Base-by-base conservation (phyloP, 2,329 filamentous ascomycete genomes). In the Septoria linicola region DNA sequence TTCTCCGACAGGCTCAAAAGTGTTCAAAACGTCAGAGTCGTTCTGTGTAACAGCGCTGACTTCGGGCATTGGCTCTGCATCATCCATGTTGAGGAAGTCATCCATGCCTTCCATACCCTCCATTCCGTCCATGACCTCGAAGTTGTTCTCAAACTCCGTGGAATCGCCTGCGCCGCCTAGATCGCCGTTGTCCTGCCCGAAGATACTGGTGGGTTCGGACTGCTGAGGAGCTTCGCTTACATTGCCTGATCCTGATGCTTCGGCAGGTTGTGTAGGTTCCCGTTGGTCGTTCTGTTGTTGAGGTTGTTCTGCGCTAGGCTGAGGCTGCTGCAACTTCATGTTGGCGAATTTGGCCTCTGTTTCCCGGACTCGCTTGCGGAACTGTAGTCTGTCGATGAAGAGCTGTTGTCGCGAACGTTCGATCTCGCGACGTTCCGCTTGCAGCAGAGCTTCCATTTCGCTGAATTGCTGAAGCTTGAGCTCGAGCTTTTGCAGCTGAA, bases 401-500 rank as follows among this genome's bases (percentile, higher is more conserved):
- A 99, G 80, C 69, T 96, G 88, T 70, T 97, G 91, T 23, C 92
- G 84, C 34, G 88, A 89, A 51, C 91, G 83, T 72, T 99, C 93
- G 17, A 99, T 79, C 71, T 99, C 93, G 54, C 91, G 83, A 53
- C 92, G 85, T 74, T 99, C 93, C 4, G 91, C 89, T 63, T 95
- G 88, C 43, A 99, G 78, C 37, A 96, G 85, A 14, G 88, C 81
- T 72, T 99, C 93, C 80, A 99, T 91, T 70, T 99, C 93, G 63
- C 88, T 87, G 72, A 99, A 99, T 69, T 97, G 95, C 66, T 89
- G 85, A 53, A 99, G 80, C 73, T 99, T 99, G 63, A 97, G 77
- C 72, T 97, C 90, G 56, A 97, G 84, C 73, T 99, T 99, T 67
- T 96, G 87, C 27, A 97, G 77, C n/a, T 89, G 92, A 10, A 95